phyloP scores from a whole-genome alignment of 1,284 basidiomycete species.

The Schizophyllum amplum region DNA sequence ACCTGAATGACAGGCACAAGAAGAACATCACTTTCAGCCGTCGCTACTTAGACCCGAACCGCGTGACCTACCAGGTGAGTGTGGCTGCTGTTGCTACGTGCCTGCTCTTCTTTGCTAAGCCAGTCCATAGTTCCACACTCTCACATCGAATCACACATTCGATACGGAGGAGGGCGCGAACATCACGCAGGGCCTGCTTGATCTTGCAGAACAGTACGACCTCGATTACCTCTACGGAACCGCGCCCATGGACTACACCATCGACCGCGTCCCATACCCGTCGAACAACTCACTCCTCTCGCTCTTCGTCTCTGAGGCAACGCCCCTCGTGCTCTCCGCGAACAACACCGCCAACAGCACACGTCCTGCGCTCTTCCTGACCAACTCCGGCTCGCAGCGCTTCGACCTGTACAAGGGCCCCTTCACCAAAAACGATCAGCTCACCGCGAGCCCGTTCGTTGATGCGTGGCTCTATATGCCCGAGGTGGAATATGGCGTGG shows the following conservation, averaged over 20 bases:
- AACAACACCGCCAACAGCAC: slow-evolving; percentile 9
- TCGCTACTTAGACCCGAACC: slow-evolving; percentile 69
- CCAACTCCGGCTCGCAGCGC: slow-evolving; percentile 68
- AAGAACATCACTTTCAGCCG: slow-evolving; percentile 47
- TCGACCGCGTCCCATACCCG: slow-evolving; percentile 53
- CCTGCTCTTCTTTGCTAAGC: too few relatives aligned
- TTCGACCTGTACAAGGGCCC: slow-evolving; percentile 64
- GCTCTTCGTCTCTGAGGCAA: slow-evolving; percentile 38
- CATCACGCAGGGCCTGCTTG: slow-evolving; percentile 48
- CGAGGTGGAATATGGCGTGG: slow-evolving; percentile 11
- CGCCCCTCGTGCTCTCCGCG: slow-evolving; percentile 2
- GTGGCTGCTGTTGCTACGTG: background rate
- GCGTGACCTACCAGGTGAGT: slow-evolving; percentile 58
- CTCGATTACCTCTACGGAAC: slow-evolving; percentile 52
- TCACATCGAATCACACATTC: slow-evolving; percentile 35
- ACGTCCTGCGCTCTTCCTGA: slow-evolving; percentile 57
- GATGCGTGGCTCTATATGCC: slow-evolving; percentile 11
- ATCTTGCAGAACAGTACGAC: slow-evolving; percentile 46
- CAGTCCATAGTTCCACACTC: slow-evolving; percentile 56
- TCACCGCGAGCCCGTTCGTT: slow-evolving; percentile 11
- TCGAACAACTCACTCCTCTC: slow-evolving; percentile 57
- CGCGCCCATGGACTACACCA: slow-evolving; percentile 66
- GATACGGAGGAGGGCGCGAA: slow-evolving; percentile 43
- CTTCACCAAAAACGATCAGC: slow-evolving; percentile 12
- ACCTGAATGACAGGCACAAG: slow-evolving; percentile 8